phyloP scores from a whole-genome alignment of 1,284 basidiomycete genomes.

The Trichosporon coremiiforme region DNA sequence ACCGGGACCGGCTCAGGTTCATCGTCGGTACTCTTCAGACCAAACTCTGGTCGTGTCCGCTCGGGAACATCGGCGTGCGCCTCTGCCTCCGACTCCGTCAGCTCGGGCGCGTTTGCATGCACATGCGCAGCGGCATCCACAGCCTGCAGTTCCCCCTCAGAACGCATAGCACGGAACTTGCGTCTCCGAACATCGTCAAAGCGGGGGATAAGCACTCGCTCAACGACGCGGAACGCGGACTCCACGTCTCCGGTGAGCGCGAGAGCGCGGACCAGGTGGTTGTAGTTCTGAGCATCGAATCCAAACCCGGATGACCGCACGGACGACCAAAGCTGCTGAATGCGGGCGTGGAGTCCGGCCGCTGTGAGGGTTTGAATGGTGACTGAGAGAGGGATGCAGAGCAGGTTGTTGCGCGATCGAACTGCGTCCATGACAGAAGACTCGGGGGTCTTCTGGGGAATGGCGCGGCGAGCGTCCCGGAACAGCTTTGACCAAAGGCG shows the following conservation, averaged over 20 bases:
- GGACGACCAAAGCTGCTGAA: constrained; percentile 70
- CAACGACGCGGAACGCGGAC: constrained; percentile 79
- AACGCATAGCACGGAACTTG: constrained; percentile 34
- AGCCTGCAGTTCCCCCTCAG: constrained; percentile 36
- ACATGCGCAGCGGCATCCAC: constrained; percentile 55
- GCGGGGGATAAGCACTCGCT: constrained; percentile 73
- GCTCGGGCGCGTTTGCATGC: background rate
- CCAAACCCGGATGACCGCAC: constrained; percentile 71
- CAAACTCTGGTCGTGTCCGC: background rate
- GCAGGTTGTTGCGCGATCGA: constrained; percentile 58
- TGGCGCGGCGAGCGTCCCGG: constrained; percentile 15
- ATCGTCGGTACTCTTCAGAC: background rate
- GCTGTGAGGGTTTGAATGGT: constrained; percentile 75
- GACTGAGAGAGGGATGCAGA: constrained; percentile 80
- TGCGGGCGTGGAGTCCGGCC: constrained; percentile 65
- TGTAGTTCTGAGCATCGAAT: constrained; percentile 93
- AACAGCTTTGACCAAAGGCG: constrained; percentile 63
- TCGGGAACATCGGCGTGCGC: background rate
- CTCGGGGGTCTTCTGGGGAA: constrained; percentile 11
- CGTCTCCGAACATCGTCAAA: constrained; percentile 52
- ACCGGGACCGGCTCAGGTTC: background rate
- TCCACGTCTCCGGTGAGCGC: constrained; percentile 75
- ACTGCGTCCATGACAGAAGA: constrained; percentile 23
- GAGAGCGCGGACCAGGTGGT: constrained; percentile 75
- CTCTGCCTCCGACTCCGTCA: background rate